Base-by-base conservation (phyloP, 306 rosid species). In the Ziziphus jujuba region DNA sequence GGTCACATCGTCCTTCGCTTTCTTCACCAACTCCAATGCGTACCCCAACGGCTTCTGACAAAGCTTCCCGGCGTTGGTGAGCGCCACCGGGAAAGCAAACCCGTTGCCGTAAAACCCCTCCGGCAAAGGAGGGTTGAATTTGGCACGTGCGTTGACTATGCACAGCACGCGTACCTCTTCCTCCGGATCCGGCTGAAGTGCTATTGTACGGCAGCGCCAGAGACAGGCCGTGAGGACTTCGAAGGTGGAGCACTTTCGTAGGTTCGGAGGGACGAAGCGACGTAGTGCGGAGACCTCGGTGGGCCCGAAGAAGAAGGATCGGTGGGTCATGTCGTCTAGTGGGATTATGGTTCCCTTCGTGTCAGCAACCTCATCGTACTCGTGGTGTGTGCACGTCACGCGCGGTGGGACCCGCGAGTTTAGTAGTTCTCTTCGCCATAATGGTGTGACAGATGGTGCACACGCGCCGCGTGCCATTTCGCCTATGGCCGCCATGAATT, bases 151-250 rank as follows among this genome's bases (percentile, higher is more conserved):
- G 3, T 73, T 76, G 1, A 81, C 83, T 0, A 78, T 49, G 70
- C 77, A 86, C 2, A 83, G 9, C 3, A 86, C 56, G 65, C 91
- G 86, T 23, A 83, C 86, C 73, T 86, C 88, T 38, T 86, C 83
- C 0, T 81, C 64, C 0, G 5, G 31, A 7, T 86, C 83, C 0
- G 67, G 61, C 14, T 68, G 72, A 4, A 84, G 43, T 0, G 88
- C 81, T 5, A 50, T 22, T 6, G 85, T 84, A 38, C 91, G 84
- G 60, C 91, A 86, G 8, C 88, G 81, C 91, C 91, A 86, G 0
- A 86, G 86, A 22, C 70, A 69, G 0, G 91, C 91, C 0, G 81
- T 81, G 38, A 86, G 69, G 8, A 74, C 59, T 16, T 86, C 91
- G 0, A 83, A 86, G n/a, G 78, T 71, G 19, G 90, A 74, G 65